Conservation (phyloP, 2,329 filamentous ascomycete genomes). For the Aspergillus sp. region DNA sequence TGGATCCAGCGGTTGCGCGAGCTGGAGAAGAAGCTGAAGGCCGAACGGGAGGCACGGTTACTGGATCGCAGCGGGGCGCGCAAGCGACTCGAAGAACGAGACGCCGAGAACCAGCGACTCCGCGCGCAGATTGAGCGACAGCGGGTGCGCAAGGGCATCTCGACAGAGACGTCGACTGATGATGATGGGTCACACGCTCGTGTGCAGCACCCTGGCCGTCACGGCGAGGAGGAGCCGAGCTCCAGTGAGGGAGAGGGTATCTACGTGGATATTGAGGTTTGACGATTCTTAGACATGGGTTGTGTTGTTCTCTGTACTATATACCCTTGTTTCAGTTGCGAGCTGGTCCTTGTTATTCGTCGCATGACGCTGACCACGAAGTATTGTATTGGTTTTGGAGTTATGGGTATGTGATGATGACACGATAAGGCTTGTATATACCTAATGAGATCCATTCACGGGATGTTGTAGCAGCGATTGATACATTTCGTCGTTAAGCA, state of each 20-base stretch:
- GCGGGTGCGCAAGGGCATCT: constrained; percentile 39
- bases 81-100: constrained; percentile 74
- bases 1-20: constrained; percentile 86
- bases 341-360: neutral
- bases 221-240: constrained; percentile 31
- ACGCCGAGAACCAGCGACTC: constrained; percentile 70
- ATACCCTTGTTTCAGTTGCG: constrained; percentile 7
- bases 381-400: neutral
- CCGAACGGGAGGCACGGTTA: constrained; percentile 81
- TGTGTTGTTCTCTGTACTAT: constrained; percentile 7
- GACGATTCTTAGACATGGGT: constrained; percentile 7
- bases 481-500: constrained; percentile 1
- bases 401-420: neutral
- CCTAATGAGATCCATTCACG: constrained; percentile 10
- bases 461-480: neutral
- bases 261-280: constrained; percentile 39
- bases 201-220: constrained; percentile 6
- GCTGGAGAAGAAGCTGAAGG: constrained; percentile 82
- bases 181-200: constrained; percentile 17
- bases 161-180: constrained; percentile 20
- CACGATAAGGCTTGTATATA: constrained; percentile 9
- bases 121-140: constrained; percentile 63
- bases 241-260: constrained; percentile 40
- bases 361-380: neutral
- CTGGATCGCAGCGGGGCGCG: constrained; percentile 81